Conservation (phyloP, 306 rosid genomes). For the Dalbergia cochinchinensis region DNA sequence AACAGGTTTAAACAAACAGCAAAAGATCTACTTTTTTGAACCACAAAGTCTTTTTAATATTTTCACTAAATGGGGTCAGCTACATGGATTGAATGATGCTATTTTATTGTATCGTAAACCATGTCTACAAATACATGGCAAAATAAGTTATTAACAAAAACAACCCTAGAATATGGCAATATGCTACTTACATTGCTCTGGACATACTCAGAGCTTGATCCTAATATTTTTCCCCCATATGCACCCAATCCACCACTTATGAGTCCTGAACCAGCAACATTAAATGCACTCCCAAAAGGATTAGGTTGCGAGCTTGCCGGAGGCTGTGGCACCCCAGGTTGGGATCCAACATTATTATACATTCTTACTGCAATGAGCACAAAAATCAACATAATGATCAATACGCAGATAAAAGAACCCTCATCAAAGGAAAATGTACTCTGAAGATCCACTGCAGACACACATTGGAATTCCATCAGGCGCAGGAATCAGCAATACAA, state of each 20-base stretch:
- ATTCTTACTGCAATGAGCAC: slow-evolving; percentile 54
- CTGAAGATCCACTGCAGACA: too few relatives aligned
- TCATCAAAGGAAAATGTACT: too few relatives aligned
- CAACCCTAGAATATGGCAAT: neutral
- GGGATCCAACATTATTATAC: slow-evolving; percentile 76
- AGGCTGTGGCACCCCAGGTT: slow-evolving; percentile 64
- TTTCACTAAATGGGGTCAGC: too few relatives aligned
- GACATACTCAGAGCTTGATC: slow-evolving; percentile 96
- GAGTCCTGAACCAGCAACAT: slow-evolving; percentile 94
- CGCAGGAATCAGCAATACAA: slow-evolving; percentile 26
- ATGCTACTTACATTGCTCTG: slow-evolving; percentile 91
- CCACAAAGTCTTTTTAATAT: too few relatives aligned
- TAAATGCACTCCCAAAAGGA: slow-evolving; percentile 90
- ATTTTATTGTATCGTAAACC: neutral
- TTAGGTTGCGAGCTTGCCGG: slow-evolving; percentile 68
- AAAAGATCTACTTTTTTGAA: too few relatives aligned
- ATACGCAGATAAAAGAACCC: too few relatives aligned
- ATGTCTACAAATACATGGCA: neutral
- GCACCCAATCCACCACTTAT: slow-evolving; percentile 97
- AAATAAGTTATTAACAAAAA: neutral
- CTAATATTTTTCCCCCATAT: slow-evolving; percentile 90
- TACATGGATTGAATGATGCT: too few relatives aligned
- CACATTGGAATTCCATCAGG: neutral
- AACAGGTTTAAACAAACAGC: too few relatives aligned
- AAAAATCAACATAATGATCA: neutral